phyloP scores from a whole-genome alignment of 345 rosid genomes.

The Brassica rapa region DNA sequence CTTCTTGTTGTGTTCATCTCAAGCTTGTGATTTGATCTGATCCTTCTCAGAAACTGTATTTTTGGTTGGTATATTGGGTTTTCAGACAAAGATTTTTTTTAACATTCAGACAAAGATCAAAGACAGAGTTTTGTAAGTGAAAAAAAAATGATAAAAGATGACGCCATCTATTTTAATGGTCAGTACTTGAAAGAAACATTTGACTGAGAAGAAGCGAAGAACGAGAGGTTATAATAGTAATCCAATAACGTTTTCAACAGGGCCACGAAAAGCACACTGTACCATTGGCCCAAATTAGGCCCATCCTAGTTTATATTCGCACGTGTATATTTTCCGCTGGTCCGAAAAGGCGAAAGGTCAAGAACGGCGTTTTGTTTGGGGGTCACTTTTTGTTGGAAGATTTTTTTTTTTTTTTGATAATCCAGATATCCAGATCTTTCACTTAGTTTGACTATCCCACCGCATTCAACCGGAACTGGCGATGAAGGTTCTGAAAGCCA shows the following conservation, averaged over 20 bases:
- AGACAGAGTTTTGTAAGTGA: neutral
- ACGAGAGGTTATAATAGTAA: neutral
- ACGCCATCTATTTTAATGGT: too few relatives aligned
- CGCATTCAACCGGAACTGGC: too few relatives aligned
- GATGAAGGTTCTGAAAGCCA: too few relatives aligned
- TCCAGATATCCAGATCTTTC: too few relatives aligned
- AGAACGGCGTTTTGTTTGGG: conserved; percentile 31
- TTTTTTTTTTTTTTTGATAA: too few relatives aligned
- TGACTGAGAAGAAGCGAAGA: neutral
- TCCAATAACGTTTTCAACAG: neutral
- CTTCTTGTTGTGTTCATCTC: conserved; percentile 36
- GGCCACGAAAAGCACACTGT: neutral
- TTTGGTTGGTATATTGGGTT: neutral
- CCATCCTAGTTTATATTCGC: neutral
- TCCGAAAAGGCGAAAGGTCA: conserved; percentile 10
- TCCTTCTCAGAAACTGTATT: neutral
- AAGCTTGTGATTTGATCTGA: conserved; percentile 38
- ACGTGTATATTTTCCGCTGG: conserved; percentile 16
- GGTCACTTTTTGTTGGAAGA: neutral
- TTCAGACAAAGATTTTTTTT: neutral
- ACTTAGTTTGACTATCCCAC: too few relatives aligned
- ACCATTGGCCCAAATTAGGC: neutral
- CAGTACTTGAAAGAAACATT: neutral
- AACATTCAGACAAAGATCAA: neutral
- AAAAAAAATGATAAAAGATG: neutral